A percentile compares a stretch with the other conserved stretches of the same genome.
These are phyloP conservation scores for Tolypocladium capitatum DNA, from an alignment of 2,329 filamentous ascomycete genomes.

Conservation along the genomic window DNA sequence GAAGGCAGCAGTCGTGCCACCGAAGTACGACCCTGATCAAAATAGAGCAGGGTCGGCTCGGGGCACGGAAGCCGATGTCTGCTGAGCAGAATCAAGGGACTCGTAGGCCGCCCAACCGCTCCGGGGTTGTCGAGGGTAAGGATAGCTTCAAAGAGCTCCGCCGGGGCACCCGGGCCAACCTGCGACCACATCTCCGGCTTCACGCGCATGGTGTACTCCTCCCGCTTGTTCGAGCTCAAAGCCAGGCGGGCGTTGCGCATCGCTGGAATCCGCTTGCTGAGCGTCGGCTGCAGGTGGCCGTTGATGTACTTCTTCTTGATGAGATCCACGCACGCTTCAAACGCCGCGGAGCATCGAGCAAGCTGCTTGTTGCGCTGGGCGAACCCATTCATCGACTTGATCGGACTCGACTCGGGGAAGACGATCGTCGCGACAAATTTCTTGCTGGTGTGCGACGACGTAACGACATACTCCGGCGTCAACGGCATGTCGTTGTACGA, in stretches of 20 bases:
- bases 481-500: constrained; percentile 13
- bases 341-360: constrained; percentile 83
- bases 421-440: constrained; percentile 67
- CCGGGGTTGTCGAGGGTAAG: constrained; percentile 44
- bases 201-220: constrained; percentile 60
- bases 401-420: constrained; percentile 60
- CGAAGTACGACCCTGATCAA: constrained; percentile 50
- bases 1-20: constrained; percentile 38
- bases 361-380: constrained; percentile 55
- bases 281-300: constrained; percentile 58
- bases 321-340: constrained; percentile 63
- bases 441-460: constrained; percentile 26
- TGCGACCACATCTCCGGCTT: constrained; percentile 65
- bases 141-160: constrained; percentile 45
- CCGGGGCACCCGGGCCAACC: constrained; percentile 27
- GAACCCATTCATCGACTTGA: constrained; percentile 52
- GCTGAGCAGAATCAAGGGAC: constrained; percentile 58
- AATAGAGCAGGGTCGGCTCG: constrained; percentile 58
- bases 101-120: constrained; percentile 44
- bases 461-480: constrained; percentile 47
- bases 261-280: constrained; percentile 55
- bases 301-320: constrained; percentile 56
- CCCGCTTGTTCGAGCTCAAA: constrained; percentile 63
- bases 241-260: constrained; percentile 85
- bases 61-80: constrained; percentile 49